These are phyloP conservation scores for Kingdonia uniflora DNA, from an alignment of 164 flowering plant species.

Conservation along the genomic window DNA sequence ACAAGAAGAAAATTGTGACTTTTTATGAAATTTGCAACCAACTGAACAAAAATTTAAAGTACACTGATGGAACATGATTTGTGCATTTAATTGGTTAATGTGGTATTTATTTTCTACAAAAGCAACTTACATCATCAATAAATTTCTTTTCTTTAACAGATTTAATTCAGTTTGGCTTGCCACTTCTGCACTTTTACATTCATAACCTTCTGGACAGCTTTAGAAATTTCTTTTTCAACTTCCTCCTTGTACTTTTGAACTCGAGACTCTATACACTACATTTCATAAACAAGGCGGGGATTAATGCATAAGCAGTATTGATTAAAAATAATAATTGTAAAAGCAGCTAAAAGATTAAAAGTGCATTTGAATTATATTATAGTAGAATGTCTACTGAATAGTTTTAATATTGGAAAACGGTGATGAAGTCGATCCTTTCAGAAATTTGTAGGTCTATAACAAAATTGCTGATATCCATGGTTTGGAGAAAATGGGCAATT, in stretches of 20 bases:
- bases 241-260: constrained; percentile 65
- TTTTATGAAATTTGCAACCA: no score
- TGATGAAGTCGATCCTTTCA: no score
- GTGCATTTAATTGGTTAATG: background rate
- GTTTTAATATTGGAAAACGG: no score
- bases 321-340: background rate
- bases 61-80: background rate
- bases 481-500: no score
- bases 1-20: constrained; percentile 16
- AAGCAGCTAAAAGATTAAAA: background rate
- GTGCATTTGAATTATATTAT: no score
- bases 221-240: constrained; percentile 49
- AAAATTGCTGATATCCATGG: no score
- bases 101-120: no score
- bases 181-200: constrained; percentile 54
- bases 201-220: constrained; percentile 55
- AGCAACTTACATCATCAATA: constrained; percentile 64
- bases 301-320: no score
- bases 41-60: background rate
- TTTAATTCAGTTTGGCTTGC: constrained; percentile 67
- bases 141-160: constrained; percentile 58
- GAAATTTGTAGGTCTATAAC: no score
- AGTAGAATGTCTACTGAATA: no score
- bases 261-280: constrained; percentile 64
- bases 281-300: constrained; percentile 3